Evolutionary conservation across 2,329 filamentous ascomycete genomes (phyloP), one percentile per base, ranked within the genome.

Genomic region (Alternaria atra): DNA sequence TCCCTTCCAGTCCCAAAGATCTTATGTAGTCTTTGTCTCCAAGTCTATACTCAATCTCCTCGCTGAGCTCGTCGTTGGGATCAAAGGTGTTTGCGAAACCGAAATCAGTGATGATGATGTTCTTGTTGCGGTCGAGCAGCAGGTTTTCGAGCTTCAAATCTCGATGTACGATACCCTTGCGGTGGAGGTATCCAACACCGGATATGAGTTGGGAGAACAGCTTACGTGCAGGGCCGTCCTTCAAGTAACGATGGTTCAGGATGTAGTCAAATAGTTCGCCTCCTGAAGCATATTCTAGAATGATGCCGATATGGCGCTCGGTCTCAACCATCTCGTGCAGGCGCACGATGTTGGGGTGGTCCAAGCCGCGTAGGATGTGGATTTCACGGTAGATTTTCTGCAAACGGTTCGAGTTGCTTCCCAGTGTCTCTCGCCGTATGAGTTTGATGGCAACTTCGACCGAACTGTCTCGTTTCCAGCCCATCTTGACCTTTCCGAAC

Each of bases 31-130:
- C 94, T 67, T 92, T 91, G 75, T 97, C 94, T 27, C 88, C 87
- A 23, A 99, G 83, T 65, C 93, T 92, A 72, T 93, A 87, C 79
- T 98, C 95, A 67, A 97, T 91, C 60, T 97, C 94, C 61, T 97
- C 93, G 5, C 87, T 88, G 39, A 99, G 85, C 77, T 97, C 93
- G 74, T 99, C 95, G 35, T 84, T 82, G 0, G 95, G 88, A 74
- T 97, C 91, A 75, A 99, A 99, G 0, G 94, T 98, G 80, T 99
- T 99, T 69, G 95, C 95, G 77, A 99, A 99, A 17, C 95, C 95
- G 80, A 99, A 99, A 81, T 99, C 95, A 15, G 95, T 99, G 76
- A 99, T 99, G 81, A 99, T 99, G 75, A 99, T 98, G 83, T 99
- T 99, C 65, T 93, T 91, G 77, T 99, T 97, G 65, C 94, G 90